Conservation (phyloP, 2,329 filamentous ascomycete genomes). For the Xylariaceae sp. region DNA sequence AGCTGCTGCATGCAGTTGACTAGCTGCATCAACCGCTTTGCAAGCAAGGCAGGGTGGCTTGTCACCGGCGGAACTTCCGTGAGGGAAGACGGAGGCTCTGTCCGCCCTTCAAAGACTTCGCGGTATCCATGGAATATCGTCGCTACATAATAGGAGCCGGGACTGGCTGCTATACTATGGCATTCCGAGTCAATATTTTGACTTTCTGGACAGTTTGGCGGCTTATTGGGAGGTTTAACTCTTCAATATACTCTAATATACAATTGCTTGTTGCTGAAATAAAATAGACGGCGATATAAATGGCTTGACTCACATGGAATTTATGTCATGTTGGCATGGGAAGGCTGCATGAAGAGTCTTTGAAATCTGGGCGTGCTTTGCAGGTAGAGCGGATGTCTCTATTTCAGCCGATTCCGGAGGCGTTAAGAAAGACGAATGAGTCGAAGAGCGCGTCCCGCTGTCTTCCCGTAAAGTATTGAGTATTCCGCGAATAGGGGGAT, state of each 20-base stretch:
- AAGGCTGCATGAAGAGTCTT: conserved; percentile 38
- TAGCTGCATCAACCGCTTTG: conserved; percentile 50
- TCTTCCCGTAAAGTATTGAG: conserved; percentile 26
- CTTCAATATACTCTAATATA: too few relatives aligned
- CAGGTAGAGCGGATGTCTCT: conserved; percentile 19
- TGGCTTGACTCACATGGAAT: conserved; percentile 28
- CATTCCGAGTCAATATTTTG: too few relatives aligned
- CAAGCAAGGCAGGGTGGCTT: conserved; percentile 52
- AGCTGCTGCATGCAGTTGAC: conserved; percentile 47
- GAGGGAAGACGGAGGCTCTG: conserved; percentile 29
- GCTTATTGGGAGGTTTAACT: too few relatives aligned
- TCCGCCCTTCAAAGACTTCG: conserved; percentile 26
- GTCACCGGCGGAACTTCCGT: conserved; percentile 36
- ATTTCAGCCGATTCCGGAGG: conserved; percentile 25
- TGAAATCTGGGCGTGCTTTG: conserved; percentile 39
- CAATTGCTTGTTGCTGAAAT: too few relatives aligned
- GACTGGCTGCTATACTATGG: conserved; percentile 19
- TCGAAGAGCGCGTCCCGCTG: conserved; percentile 17
- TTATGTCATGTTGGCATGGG: conserved; percentile 39
- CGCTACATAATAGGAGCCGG: conserved; percentile 35
- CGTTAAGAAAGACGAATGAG: conserved; percentile 18
- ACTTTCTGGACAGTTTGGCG: too few relatives aligned
- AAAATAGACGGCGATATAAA: too few relatives aligned
- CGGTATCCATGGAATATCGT: conserved; percentile 34
- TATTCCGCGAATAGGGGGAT: conserved; percentile 36